Percentiles rank a stretch among this genome's conserved stretches.
phyloP scores from a whole-genome alignment of 2,329 filamentous ascomycete genomes.

The Endocalyx cinctus region DNA sequence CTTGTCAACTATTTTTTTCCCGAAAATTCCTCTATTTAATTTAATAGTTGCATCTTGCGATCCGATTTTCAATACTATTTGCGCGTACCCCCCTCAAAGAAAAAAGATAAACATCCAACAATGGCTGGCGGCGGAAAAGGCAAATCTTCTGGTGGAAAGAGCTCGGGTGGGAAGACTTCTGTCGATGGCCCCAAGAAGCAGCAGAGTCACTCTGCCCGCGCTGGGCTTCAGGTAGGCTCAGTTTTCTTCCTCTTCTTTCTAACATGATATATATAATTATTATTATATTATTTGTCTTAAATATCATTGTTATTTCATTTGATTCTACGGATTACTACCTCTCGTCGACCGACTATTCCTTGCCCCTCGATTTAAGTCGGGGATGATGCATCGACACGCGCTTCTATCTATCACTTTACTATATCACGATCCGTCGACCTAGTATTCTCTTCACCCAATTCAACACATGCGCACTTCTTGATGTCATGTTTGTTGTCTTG shows the following conservation, averaged over 20 bases:
- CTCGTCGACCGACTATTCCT: neutral
- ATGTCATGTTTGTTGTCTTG: too few relatives aligned
- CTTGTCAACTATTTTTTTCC: too few relatives aligned
- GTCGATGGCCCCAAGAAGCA: slow-evolving; percentile 71
- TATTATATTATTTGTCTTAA: slow-evolving; percentile 10
- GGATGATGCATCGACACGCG: slow-evolving; percentile 15
- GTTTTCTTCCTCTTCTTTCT: too few relatives aligned
- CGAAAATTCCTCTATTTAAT: too few relatives aligned
- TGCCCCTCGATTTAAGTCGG: too few relatives aligned
- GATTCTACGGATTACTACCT: neutral
- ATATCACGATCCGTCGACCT: too few relatives aligned
- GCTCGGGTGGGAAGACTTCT: slow-evolving; percentile 30
- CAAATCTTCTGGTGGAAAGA: slow-evolving; percentile 78
- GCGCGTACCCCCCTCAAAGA: too few relatives aligned
- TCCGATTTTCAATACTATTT: too few relatives aligned
- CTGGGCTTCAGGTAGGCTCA: slow-evolving; percentile 93
- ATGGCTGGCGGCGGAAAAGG: slow-evolving; percentile 90
- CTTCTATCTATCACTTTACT: slow-evolving; percentile 10
- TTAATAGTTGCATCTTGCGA: too few relatives aligned
- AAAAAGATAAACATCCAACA: slow-evolving; percentile 31
- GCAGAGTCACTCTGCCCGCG: slow-evolving; percentile 93
- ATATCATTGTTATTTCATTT: slow-evolving; percentile 2
- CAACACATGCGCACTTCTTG: too few relatives aligned
- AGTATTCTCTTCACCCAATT: too few relatives aligned
- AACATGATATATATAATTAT: too few relatives aligned